Conservation (phyloP, 331 rosid species). For the Rhamnella rubrinervis region DNA sequence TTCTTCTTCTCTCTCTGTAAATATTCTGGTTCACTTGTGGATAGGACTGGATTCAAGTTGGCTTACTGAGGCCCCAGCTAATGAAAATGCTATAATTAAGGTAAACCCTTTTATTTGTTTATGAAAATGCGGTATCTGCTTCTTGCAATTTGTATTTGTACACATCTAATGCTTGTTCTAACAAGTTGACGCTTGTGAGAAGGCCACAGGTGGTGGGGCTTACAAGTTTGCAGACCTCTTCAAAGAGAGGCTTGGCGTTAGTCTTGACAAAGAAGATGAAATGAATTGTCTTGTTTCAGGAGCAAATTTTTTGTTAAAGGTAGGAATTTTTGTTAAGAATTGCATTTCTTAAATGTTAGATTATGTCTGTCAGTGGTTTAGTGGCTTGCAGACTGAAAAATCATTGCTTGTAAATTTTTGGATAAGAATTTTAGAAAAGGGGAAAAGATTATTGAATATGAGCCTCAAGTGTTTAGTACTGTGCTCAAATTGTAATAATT, state of each 20-base stretch:
- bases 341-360: conserved; percentile 17
- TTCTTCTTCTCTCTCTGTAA: not conserved
- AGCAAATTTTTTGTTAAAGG: conserved; percentile 97
- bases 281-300: conserved; percentile 95
- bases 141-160: not conserved
- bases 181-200: conserved; percentile 23
- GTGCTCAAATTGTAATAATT: no score
- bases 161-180: not conserved
- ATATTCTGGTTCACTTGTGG: not conserved
- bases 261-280: conserved; percentile 98
- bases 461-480: no score
- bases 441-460: no score
- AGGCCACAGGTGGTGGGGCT: conserved; percentile 78
- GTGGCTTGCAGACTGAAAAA: not conserved
- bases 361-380: conserved; percentile 12
- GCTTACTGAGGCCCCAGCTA: conserved; percentile 46
- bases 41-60: conserved; percentile 57
- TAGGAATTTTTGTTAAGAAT: conserved; percentile 35
- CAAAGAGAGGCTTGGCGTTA: conserved; percentile 84
- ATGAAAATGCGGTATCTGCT: not conserved
- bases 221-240: conserved; percentile 64
- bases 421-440: not conserved
- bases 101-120: conserved; percentile 33
- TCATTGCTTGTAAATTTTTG: not conserved
- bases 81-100: conserved; percentile 65